These are phyloP conservation scores for Cryptococcus floricola DNA, from an alignment of 1,284 basidiomycete genomes.

Conservation along the genomic window DNA sequence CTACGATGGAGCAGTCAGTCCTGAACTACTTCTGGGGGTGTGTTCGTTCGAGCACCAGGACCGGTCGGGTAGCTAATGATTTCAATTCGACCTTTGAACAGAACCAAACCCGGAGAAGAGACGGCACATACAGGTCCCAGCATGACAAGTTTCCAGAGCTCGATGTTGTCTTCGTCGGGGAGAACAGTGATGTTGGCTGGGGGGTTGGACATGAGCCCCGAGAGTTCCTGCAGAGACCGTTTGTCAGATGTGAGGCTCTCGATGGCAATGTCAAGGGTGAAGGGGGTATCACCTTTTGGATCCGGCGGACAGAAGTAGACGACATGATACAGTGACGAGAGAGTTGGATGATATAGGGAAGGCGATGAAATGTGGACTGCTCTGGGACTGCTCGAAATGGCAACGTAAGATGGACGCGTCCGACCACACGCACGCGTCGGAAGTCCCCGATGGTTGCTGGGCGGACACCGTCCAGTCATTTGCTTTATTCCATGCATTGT, in stretches of 20 bases:
- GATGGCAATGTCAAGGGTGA: background rate
- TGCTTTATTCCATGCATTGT: no score
- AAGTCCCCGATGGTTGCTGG: no score
- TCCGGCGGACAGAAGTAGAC: constrained; percentile 34
- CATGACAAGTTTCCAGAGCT: constrained; percentile 72
- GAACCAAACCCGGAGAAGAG: no score
- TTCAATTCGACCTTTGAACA: background rate
- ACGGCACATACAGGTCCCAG: constrained; percentile 63
- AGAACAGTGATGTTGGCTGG: constrained; percentile 61
- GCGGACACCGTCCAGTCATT: no score
- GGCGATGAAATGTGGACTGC: no score
- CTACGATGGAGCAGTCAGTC: constrained; percentile 48
- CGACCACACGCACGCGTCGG: no score
- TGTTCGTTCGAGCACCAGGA: background rate
- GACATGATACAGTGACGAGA: constrained; percentile 17
- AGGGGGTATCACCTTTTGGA: constrained; percentile 29
- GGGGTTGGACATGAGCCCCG: constrained; percentile 40
- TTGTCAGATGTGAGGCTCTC: background rate
- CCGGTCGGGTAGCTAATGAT: background rate
- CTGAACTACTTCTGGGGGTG: background rate
- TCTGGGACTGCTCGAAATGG: no score
- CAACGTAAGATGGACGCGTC: no score
- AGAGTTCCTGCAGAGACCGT: constrained; percentile 37
- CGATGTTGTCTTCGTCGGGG: constrained; percentile 67
- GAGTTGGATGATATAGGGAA: no score